phyloP scores from a whole-genome alignment of 129 eudicot genomes.

The Flaveria sonorensis region DNA sequence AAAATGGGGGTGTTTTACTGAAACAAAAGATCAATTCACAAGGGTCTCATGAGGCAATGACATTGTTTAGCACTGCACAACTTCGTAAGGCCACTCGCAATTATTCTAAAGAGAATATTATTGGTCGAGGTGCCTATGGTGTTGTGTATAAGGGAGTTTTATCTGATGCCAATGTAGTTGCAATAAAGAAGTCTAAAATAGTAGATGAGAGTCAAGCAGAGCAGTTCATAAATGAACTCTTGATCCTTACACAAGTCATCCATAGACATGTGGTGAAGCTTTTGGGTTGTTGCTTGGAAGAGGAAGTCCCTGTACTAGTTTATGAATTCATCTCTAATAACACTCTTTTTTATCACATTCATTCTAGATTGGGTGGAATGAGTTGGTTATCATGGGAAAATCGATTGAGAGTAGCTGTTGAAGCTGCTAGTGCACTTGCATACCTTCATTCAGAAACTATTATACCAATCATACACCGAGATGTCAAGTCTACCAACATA shows the following conservation, averaged over 20 bases:
- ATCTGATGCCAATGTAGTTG: neutral
- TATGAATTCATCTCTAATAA: neutral
- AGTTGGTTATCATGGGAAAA: constrained; percentile 14
- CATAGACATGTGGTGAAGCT: constrained; percentile 13
- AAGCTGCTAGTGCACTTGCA: constrained; percentile 5
- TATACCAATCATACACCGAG: constrained; percentile 9
- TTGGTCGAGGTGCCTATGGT: constrained; percentile 13
- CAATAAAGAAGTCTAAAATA: constrained; percentile 2
- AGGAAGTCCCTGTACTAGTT: constrained; percentile 8
- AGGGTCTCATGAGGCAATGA: constrained; percentile 6
- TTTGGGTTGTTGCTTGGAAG: constrained; percentile 14
- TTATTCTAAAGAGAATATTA: neutral
- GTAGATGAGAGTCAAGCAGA: constrained; percentile 9
- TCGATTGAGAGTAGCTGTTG: neutral
- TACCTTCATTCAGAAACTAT: constrained; percentile 11
- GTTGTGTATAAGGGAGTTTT: constrained; percentile 9
- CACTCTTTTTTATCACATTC: constrained; percentile 12
- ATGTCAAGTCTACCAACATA: constrained; percentile 6
- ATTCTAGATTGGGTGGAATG: constrained; percentile 16
- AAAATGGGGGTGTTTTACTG: neutral
- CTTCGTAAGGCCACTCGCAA: constrained; percentile 1
- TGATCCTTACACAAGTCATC: constrained; percentile 11
- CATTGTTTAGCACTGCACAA: constrained; percentile 2
- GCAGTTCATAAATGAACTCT: constrained; percentile 1
- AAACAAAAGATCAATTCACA: constrained; percentile 14